Base-by-base conservation (phyloP, 192 early-diverging fungal species). In the Coemansia erecta region DNA sequence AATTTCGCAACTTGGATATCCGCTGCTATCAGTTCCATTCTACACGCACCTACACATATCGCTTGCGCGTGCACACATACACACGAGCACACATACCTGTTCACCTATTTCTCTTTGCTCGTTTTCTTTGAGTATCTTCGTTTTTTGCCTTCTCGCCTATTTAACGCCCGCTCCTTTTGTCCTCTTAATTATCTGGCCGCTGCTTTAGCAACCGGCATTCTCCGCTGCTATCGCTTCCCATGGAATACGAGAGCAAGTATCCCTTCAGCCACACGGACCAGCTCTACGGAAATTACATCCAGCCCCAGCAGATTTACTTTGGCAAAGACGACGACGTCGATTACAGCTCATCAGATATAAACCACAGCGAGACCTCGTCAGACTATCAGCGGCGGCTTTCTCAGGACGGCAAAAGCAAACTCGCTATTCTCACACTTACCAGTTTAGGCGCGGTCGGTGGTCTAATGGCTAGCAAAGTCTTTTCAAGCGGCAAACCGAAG, bases 371-470 rank as follows among this genome's bases (percentile, higher is more conserved):
- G 4, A 31, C 8, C 9, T 52, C 9, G 3, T 31, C 26, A 12
- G 26, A 52, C 22, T 7, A 3, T 4, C 15, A 23, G 7, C 50
- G 50, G 10, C 8, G 28, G 17, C 50, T 52, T 52, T 52, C 50
- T 15, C 23, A 52, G 13, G 28, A 24, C 50, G 17, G n/a, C 50
- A 52, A 31, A 33, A 33, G 28, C 50, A 12, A 26, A 6, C 50
- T 52, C 8, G 15, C 50, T 10, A 52, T 52, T 8, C 28, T 52
- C 10, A 52, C 50, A 52, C 19, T 52, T 1, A 33, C 50, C 28
- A 33, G 50, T 15, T 7, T 52, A 52, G 50, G 50, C 26, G 50
- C 50, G n/a, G 9, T 52, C n/a, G 50, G 50, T 9, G 50, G 50
- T 24, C 28, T 52, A 26, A 52, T 52, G 50, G 50, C 50, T 28